Conservation (phyloP, 2,329 filamentous ascomycete genomes). For the Clonostachys sp. region DNA sequence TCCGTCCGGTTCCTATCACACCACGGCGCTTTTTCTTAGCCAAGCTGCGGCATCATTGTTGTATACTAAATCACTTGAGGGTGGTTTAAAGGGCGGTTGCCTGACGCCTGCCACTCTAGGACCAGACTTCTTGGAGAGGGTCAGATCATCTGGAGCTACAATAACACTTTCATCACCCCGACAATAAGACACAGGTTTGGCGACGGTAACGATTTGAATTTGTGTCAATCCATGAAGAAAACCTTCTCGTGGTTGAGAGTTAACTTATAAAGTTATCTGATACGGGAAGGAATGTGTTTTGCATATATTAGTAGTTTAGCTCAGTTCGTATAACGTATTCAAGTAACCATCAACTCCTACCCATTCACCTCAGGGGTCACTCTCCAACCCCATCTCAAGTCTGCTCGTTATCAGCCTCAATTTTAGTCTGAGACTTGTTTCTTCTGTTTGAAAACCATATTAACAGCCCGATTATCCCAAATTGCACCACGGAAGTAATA, state of each 20-base stretch:
- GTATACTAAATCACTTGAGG: not conserved
- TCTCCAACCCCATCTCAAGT: too few species aligned
- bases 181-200: not conserved
- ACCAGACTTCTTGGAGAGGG: not conserved
- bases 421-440: too few species aligned
- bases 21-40: not conserved
- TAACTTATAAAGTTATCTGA: too few species aligned
- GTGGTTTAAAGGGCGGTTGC: not conserved
- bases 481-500: slow-evolving; percentile 22
- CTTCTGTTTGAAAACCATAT: not conserved
- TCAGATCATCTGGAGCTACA: not conserved
- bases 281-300: too few species aligned
- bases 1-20: not conserved
- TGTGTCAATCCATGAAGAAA: too few species aligned
- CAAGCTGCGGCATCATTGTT: not conserved
- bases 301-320: too few species aligned
- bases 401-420: too few species aligned
- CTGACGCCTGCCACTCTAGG: not conserved
- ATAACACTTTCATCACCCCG: not conserved
- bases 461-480: slow-evolving; percentile 16
- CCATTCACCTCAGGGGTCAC: too few species aligned
- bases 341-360: too few species aligned
- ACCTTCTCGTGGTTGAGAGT: too few species aligned
- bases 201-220: too few species aligned
- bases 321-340: too few species aligned